Conservation (phyloP, 768 basidiomycete species). For the Collybiopsis confluens region DNA sequence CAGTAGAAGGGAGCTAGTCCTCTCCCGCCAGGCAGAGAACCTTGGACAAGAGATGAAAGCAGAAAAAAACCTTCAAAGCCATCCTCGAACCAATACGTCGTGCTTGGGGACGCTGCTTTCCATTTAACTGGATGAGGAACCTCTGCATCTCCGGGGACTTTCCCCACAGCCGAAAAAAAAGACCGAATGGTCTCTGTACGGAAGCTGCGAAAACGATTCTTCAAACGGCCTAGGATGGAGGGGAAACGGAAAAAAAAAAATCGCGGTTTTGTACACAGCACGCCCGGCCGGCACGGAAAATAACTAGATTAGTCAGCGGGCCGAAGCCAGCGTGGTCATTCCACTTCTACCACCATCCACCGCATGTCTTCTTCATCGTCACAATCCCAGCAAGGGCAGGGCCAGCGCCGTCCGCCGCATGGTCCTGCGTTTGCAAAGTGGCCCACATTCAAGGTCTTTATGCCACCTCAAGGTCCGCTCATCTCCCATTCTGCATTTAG, state of each 20-base stretch:
- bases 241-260: conserved; percentile 27
- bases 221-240: no score
- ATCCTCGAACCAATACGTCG: conserved; percentile 51
- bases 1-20: conserved; percentile 37
- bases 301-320: not conserved
- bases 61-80: conserved; percentile 46
- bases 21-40: conserved; percentile 18
- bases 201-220: conserved; percentile 85
- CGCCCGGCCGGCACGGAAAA: no score
- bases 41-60: conserved; percentile 16
- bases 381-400: conserved; percentile 14
- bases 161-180: conserved; percentile 76
- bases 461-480: conserved; percentile 43
- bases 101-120: conserved; percentile 74
- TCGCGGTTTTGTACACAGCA: no score
- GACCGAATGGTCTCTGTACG: conserved; percentile 55
- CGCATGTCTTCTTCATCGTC: conserved; percentile 2
- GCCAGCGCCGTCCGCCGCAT: conserved; percentile 24
- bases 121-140: conserved; percentile 44
- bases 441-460: conserved; percentile 52
- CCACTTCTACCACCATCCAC: not conserved
- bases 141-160: conserved; percentile 92
- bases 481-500: not conserved
- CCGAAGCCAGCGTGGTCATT: not conserved
- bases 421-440: conserved; percentile 41